Evolutionary conservation across 768 basidiomycete species (phyloP), one percentile per base, ranked within the genome.

Genomic region (Boletus insuetus): DNA sequence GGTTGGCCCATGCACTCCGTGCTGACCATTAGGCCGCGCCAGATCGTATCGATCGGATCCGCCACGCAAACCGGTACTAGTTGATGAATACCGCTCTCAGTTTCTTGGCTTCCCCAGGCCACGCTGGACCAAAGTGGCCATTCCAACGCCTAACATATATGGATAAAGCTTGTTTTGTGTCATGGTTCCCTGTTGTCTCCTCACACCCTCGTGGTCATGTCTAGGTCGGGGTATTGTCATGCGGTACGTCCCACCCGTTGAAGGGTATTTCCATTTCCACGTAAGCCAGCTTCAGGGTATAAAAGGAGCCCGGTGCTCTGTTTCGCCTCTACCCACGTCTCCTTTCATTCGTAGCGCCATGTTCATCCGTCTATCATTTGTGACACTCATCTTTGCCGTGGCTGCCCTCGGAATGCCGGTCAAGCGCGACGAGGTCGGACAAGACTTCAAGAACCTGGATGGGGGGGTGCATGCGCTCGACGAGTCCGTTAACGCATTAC

Each of bases 341-440:
- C 4, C 20, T 26, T 40, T 39, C 44, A 10, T 31, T 47, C 24
- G 19, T 12, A 41, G 2, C 34, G 7, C 40, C 32, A 64, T 64
- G 63, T 31, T 49, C 39, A 34, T 63, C n/a, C 54, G n/a, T 32
- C 46, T 42, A 12, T 59, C 54, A 10, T 46, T 63, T 14, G 40
- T 59, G 37, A 43, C 35, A 6, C 56, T 64, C 38, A 2, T 53
- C 43, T 11, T 59, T 40, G 64, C 56, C 8, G 8, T 54, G 38
- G 40, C 35, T n/a, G 39, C 49, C 26, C 24, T 66, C 41, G 64
- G 56, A 10, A 38, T 37, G n/a, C 57, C 56, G 1, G 41, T 54
- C 44, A 55, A 46, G 49, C 64, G 56, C 41, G 51, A 45, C 46
- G n/a, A 29, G 37, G 29, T 63, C 10, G 8, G 20, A 40, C 3